Base-by-base conservation (phyloP, 805 yeast species). In the Lachancea waltii region DNA sequence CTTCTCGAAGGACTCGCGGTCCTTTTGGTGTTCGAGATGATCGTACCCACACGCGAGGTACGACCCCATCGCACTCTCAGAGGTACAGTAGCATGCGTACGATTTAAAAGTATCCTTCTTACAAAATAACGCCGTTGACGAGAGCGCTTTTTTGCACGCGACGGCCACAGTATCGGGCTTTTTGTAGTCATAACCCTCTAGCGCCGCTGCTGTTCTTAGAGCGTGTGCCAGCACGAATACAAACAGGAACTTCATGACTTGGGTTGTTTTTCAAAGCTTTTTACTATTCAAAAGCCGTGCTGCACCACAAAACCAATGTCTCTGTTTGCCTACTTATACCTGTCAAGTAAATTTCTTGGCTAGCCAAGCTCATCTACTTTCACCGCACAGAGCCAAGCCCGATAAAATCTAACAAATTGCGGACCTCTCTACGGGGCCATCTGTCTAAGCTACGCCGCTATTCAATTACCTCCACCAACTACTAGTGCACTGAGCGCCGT, bases 61-160 rank as follows among this genome's bases (percentile, higher is more conserved):
- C 4, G 65, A 54, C 13, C 61, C 63, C 30, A 58, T 33, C 3
- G 64, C 63, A 28, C 53, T 51, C 20, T 50, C 51, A 18, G 49
- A 45, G 9, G 37, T 34, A 47, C 64, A 56, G 7, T 51, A 42
- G 37, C 64, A 59, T 11, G 44, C 46, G 40, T 46, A 50, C 4
- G 41, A 30, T 14, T 35, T 44, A 0, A 48, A 38, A 5, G 50
- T 30, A 21, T 58, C 57, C 8, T 33, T 33, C 4, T 36, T 17
- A 43, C 64, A 58, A 31, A 51, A 58, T 5, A 27, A 32, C 1
- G 55, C 56, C 6, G 57, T 48, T 0, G 32, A 25, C 18, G 41
- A 38, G 1, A 59, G 27, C 3, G 60, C 48, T 24, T 46, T 43
- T 40, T 44, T 56, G 42, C 66, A 62, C 5, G 52, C 45, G 35